A percentile compares a stretch with the other conserved stretches of the same genome.
phyloP scores from a whole-genome alignment of 345 rosid species.

The Erucastrum elatum region DNA sequence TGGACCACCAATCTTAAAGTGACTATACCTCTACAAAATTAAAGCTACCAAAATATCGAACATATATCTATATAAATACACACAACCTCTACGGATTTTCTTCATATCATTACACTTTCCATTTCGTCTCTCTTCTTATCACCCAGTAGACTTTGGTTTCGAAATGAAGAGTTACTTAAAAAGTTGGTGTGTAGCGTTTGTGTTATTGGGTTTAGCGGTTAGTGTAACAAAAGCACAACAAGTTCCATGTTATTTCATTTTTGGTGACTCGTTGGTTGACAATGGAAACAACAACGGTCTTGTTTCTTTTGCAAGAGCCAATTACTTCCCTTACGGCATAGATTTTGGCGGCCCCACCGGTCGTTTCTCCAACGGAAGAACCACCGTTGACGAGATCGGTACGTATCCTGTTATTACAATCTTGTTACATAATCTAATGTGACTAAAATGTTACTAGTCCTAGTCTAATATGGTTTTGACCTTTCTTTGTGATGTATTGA shows the following conservation, averaged over 20 bases:
- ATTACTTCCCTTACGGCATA: conserved; percentile 84
- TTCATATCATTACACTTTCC: conserved; percentile 29
- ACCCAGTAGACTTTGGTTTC: neutral
- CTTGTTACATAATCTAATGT: neutral
- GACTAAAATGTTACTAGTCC: neutral
- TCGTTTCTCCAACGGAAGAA: conserved; percentile 77
- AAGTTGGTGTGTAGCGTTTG: conserved; percentile 32
- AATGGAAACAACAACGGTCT: conserved; percentile 88
- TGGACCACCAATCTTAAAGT: conserved; percentile 33
- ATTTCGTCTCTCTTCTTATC: conserved; percentile 1
- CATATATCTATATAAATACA: conserved; percentile 22
- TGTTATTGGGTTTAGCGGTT: conserved; percentile 30
- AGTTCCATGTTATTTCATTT: conserved; percentile 80
- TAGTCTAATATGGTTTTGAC: conserved; percentile 5
- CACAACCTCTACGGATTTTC: conserved; percentile 10
- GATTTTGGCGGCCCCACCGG: conserved; percentile 87
- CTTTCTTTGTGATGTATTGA: conserved; percentile 24
- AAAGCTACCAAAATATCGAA: neutral
- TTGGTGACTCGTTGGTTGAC: conserved; percentile 90
- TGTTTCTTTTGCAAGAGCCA: conserved; percentile 64
- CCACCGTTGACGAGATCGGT: conserved; percentile 80
- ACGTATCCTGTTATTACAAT: neutral
- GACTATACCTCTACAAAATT: conserved; percentile 12
- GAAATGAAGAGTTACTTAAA: conserved; percentile 37
- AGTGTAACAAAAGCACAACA: conserved; percentile 41